Evolutionary conservation across 2,329 filamentous ascomycete species (phyloP).

Genomic region (Calonectria fujianensis): DNA sequence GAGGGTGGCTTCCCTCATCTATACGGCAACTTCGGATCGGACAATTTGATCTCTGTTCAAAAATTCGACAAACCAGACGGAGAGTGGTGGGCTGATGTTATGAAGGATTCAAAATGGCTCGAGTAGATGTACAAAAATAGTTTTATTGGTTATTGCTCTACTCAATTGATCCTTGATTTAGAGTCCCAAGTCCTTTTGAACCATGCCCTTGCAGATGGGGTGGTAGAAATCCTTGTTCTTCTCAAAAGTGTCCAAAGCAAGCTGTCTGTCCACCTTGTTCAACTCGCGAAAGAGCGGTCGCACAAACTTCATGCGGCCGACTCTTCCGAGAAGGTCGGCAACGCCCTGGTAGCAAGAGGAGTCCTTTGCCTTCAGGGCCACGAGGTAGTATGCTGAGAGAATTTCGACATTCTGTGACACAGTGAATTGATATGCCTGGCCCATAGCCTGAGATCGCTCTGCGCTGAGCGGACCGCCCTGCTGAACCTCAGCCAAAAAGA

Average conservation of each 20-base stretch:
- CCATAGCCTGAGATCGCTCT: conserved; percentile 82
- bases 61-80: conserved; percentile 67
- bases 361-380: conserved; percentile 86
- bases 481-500: conserved; percentile 90
- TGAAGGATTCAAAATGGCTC: conserved; percentile 65
- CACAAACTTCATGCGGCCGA: conserved; percentile 98
- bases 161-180: conserved; percentile 41
- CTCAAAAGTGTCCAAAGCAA: conserved; percentile 89
- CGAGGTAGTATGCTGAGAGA: conserved; percentile 84
- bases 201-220: conserved; percentile 90
- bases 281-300: conserved; percentile 87
- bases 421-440: conserved; percentile 82
- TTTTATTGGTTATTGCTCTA: conserved; percentile 11
- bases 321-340: conserved; percentile 83
- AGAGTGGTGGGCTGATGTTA: conserved; percentile 68
- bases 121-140: conserved; percentile 52
- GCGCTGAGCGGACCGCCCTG: conserved; percentile 76
- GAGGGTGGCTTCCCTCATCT: conserved; percentile 76
- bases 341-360: conserved; percentile 81
- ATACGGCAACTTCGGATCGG: conserved; percentile 74
- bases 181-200: conserved; percentile 85
- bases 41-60: conserved; percentile 68
- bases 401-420: conserved; percentile 92
- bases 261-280: conserved; percentile 81
- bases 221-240: conserved; percentile 96